Conservation (phyloP, 2,329 filamentous ascomycete genomes). For the Rhynchosporium agropyri region DNA sequence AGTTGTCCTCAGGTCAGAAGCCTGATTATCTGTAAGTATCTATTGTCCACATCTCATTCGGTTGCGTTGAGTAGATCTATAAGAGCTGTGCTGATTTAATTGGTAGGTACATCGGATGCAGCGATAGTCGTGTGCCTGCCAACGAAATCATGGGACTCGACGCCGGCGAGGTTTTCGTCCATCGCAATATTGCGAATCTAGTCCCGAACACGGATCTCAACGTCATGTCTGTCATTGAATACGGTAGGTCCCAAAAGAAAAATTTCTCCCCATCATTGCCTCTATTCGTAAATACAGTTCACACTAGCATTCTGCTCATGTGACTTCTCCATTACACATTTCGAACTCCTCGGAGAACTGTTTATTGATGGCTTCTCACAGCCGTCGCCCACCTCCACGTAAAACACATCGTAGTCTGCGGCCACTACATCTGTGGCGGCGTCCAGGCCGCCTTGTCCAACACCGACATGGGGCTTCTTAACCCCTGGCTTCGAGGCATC, state of each 20-base stretch:
- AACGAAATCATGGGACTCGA: constrained; percentile 81
- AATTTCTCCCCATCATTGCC: background rate
- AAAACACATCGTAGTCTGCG: constrained; percentile 79
- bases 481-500: constrained; percentile 76
- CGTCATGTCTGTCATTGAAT: constrained; percentile 81
- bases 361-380: background rate
- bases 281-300: background rate
- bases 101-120: constrained; percentile 79
- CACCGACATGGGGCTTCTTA: constrained; percentile 69
- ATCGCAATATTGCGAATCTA: constrained; percentile 94
- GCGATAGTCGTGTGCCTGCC: constrained; percentile 88
- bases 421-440: constrained; percentile 77
- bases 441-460: constrained; percentile 75
- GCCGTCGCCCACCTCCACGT: constrained; percentile 79
- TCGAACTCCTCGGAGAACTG: background rate
- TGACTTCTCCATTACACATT: background rate
- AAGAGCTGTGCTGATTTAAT: background rate
- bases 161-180: constrained; percentile 91
- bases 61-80: too few species aligned
- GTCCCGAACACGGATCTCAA: constrained; percentile 79
- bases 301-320: background rate
- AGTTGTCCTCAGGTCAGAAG: constrained; percentile 64
- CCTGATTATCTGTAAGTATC: constrained; percentile 63
- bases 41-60: constrained; percentile 25
- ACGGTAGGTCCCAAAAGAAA: constrained; percentile 42